phyloP scores from a whole-genome alignment of 2,329 filamentous ascomycete genomes.

The Decorospora gaudefroyi region DNA sequence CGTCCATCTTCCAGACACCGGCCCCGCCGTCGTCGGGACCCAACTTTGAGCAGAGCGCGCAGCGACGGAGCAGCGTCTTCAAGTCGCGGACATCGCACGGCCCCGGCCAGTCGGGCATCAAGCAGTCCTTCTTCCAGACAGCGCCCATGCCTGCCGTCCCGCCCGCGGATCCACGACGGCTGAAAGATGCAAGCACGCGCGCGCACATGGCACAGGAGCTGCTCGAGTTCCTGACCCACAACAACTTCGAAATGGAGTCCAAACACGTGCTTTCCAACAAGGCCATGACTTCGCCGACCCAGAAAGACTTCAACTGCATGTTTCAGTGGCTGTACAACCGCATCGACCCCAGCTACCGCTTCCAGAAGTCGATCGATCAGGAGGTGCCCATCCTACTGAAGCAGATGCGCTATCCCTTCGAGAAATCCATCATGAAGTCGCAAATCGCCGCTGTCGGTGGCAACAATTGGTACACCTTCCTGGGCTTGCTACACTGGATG shows the following conservation, averaged over 20 bases:
- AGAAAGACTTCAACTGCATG: conserved; percentile 97
- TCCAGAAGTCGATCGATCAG: conserved; percentile 92
- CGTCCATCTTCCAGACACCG: conserved; percentile 54
- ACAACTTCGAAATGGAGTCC: conserved; percentile 98
- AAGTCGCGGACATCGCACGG: conserved; percentile 63
- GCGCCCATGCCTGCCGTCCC: conserved; percentile 80
- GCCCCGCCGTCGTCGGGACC: conserved; percentile 50
- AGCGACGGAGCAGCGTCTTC: conserved; percentile 74
- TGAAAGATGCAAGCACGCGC: conserved; percentile 81
- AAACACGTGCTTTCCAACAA: conserved; percentile 92
- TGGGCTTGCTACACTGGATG: conserved; percentile 96
- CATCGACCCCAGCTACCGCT: conserved; percentile 91
- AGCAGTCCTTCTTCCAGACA: conserved; percentile 95
- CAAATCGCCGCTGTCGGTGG: conserved; percentile 93
- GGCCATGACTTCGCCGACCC: conserved; percentile 88
- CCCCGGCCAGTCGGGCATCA: conserved; percentile 66
- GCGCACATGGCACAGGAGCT: conserved; percentile 84
- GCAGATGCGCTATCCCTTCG: conserved; percentile 91
- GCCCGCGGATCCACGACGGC: conserved; percentile 81
- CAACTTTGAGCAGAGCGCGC: conserved; percentile 61
- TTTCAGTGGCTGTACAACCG: conserved; percentile 98
- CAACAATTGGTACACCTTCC: conserved; percentile 94
- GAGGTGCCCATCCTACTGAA: conserved; percentile 93
- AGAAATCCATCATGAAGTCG: conserved; percentile 94
- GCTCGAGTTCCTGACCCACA: conserved; percentile 85